These are phyloP conservation scores for Mycosphaerella arachidis DNA, from an alignment of 2,329 filamentous ascomycete species.

Conservation along the genomic window DNA sequence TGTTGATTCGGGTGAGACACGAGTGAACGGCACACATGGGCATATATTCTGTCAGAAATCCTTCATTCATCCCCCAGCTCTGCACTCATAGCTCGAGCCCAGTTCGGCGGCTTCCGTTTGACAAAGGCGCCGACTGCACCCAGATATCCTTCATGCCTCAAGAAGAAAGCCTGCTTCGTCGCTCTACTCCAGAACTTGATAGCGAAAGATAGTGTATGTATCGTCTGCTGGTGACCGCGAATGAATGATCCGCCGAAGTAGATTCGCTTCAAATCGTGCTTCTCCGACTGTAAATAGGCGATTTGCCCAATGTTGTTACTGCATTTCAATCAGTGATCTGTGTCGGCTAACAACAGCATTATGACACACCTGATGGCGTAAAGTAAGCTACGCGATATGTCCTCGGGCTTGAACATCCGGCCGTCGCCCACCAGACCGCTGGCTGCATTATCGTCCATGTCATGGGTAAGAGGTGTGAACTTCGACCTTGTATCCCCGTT, in stretches of 20 bases:
- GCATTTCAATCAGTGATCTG: constrained; percentile 25
- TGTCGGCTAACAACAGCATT: too few relatives aligned
- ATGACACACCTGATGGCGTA: constrained; percentile 69
- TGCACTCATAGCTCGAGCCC: constrained; percentile 49
- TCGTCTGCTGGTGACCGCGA: constrained; percentile 90
- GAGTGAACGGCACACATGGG: background rate
- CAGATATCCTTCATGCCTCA: constrained; percentile 92
- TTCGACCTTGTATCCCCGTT: constrained; percentile 46
- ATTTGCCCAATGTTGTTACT: constrained; percentile 99
- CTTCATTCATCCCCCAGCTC: constrained; percentile 11
- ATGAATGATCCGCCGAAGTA: constrained; percentile 99
- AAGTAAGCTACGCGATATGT: constrained; percentile 84
- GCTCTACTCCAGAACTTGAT: constrained; percentile 98
- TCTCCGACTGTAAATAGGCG: constrained; percentile 93
- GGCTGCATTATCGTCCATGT: constrained; percentile 31
- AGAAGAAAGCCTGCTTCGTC: constrained; percentile 89
- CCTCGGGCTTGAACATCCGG: constrained; percentile 67
- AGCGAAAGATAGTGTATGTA: constrained; percentile 94
- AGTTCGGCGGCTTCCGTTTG: constrained; percentile 83
- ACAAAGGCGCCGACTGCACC: constrained; percentile 92
- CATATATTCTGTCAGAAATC: background rate
- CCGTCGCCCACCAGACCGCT: constrained; percentile 35
- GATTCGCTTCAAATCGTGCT: constrained; percentile 84
- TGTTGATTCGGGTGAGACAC: background rate
- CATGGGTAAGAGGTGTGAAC: constrained; percentile 18